A percentile compares a stretch with the other conserved stretches of the same genome.
Evolutionary conservation across 139 green algal genomes (phyloP).

Genomic region (Closterium sp.): DNA sequence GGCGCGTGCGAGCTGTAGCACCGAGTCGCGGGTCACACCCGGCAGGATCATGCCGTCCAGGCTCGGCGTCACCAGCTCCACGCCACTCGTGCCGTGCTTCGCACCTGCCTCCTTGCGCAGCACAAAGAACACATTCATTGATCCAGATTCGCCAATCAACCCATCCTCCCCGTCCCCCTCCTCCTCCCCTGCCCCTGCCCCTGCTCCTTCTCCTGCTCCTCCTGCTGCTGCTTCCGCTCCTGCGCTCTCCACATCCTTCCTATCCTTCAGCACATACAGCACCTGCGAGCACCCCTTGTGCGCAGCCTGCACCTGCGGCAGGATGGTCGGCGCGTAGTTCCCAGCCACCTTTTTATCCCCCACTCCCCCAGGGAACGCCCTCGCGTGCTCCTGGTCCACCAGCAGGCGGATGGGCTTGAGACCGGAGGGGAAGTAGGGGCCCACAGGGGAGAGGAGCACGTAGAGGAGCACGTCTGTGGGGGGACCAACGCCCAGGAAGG

Average conservation of each 20-base stretch:
- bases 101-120: slow-evolving; percentile 50
- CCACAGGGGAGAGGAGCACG: slow-evolving; percentile 72
- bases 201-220: background rate
- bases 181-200: too few relatives aligned
- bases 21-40: slow-evolving; percentile 74
- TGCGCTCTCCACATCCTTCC: background rate
- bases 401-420: slow-evolving; percentile 64
- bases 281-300: slow-evolving; percentile 45
- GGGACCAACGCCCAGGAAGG: slow-evolving; percentile 61
- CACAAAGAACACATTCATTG: slow-evolving; percentile 88
- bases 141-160: slow-evolving; percentile 59
- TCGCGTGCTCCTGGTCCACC: slow-evolving; percentile 67
- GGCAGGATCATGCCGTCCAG: slow-evolving; percentile 81
- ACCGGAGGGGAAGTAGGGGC: slow-evolving; percentile 76
- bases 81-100: slow-evolving; percentile 54
- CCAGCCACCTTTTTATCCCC: slow-evolving; percentile 65
- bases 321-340: slow-evolving; percentile 80
- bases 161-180: background rate
- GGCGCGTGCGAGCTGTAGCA: slow-evolving; percentile 56
- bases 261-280: slow-evolving; percentile 52
- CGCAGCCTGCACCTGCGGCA: slow-evolving; percentile 56
- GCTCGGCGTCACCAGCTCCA: slow-evolving; percentile 72
- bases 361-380: slow-evolving; percentile 75
- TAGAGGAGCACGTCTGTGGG: slow-evolving; percentile 59
- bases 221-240: background rate